phyloP scores from a whole-genome alignment of 1,139 yeast genomes.

The Entelexis paramagnoliae region DNA sequence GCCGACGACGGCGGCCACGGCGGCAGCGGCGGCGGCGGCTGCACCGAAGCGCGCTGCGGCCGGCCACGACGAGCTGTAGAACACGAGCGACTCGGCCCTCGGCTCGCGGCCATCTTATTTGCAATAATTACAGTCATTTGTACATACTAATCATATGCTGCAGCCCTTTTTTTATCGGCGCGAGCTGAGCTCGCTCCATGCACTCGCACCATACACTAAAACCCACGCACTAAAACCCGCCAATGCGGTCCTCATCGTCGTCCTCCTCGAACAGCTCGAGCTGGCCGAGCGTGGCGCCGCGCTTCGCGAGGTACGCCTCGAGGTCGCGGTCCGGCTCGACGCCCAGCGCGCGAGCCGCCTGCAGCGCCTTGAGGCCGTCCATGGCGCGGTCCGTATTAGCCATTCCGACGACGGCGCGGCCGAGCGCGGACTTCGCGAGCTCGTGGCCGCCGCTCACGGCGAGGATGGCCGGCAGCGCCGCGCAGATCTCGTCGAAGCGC shows the following conservation, averaged over 20 bases:
- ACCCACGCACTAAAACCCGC: too few relatives aligned
- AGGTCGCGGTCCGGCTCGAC: constrained; percentile 18
- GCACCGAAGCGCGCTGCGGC: too few relatives aligned
- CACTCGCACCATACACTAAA: too few relatives aligned
- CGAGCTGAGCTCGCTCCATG: too few relatives aligned
- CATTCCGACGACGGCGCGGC: constrained; percentile 20
- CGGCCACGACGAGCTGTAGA: constrained; percentile 2
- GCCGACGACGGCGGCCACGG: background rate
- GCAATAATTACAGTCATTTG: too few relatives aligned
- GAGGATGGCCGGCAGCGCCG: constrained; percentile 15
- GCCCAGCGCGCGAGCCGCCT: constrained; percentile 20
- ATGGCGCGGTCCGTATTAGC: constrained; percentile 21
- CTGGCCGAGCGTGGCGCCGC: constrained; percentile 22
- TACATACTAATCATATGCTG: background rate
- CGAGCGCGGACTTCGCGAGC: constrained; percentile 18
- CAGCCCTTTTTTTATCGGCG: too few relatives aligned
- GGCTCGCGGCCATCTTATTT: too few relatives aligned
- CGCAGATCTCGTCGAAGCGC: constrained; percentile 20
- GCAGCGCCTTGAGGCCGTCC: constrained; percentile 22
- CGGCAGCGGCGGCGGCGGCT: background rate
- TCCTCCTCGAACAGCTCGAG: constrained; percentile 23
- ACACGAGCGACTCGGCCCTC: too few relatives aligned
- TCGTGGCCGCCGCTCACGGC: background rate
- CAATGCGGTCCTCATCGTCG: constrained; percentile 23
- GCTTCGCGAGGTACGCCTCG: constrained; percentile 11